phyloP scores from a whole-genome alignment of 768 basidiomycete genomes.

The Myochromella boudieri region DNA sequence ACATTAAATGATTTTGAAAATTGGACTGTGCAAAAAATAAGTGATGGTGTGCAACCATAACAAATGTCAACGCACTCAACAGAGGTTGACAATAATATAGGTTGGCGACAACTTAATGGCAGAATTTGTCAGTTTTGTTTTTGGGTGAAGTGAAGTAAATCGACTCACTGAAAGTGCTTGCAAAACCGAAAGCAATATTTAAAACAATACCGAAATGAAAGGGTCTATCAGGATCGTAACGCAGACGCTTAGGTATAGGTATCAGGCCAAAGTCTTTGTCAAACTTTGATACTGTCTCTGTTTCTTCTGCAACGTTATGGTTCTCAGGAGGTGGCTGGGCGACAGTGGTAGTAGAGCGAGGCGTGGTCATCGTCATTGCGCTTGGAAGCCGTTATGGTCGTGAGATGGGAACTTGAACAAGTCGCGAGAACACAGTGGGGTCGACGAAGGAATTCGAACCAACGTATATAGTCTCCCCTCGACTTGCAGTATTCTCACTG shows the following conservation, averaged over 20 bases:
- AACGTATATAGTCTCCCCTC: no score
- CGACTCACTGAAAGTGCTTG: conserved; percentile 7
- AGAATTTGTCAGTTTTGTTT: background rate
- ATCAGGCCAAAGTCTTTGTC: conserved; percentile 8
- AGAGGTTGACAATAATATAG: conserved; percentile 2
- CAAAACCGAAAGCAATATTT: conserved; percentile 10
- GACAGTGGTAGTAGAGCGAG: no score
- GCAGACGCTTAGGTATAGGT: conserved; percentile 9
- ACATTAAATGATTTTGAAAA: conserved; percentile 9
- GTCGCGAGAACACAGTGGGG: no score
- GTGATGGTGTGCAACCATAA: background rate
- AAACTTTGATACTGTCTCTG: no score
- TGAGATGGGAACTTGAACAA: no score
- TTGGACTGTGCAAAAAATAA: background rate
- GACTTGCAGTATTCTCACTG: no score
- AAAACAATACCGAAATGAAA: conserved; percentile 8
- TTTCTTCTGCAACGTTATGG: no score
- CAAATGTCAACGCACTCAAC: background rate
- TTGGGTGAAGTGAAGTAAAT: background rate
- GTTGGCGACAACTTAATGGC: background rate
- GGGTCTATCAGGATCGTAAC: conserved; percentile 9
- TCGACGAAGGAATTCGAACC: no score
- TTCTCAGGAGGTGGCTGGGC: no score
- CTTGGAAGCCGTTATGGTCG: no score
- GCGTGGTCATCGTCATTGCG: no score